Base-by-base conservation (phyloP, 164 flowering plant species). In the Stephania japonica region DNA sequence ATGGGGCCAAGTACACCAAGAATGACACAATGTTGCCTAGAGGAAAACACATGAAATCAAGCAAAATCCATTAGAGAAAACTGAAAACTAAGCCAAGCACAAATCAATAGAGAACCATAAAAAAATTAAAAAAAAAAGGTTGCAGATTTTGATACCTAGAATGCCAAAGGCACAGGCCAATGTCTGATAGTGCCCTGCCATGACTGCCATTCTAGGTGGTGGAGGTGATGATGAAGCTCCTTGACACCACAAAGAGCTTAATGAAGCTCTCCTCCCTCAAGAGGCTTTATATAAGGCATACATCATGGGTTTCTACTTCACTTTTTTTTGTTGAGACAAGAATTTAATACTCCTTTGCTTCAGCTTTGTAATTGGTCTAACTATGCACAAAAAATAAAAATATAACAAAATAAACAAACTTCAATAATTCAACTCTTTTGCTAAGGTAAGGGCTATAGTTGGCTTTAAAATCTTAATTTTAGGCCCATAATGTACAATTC, bases 1-100 rank as follows among this genome's bases (percentile, higher is more conserved):
- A n/a, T 75, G 97, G 93, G 18, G 97, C 83, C 74, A 91, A 71
- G 74, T 72, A 91, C 70, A 88, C 89, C 83, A 88, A 74, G 80
- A 89, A 88, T 23, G 93, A 86, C 63, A 89, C 80, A 19, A 87
- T 74, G 66, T 89, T 89, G 42, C 95, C 95, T 88, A 66, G 10
- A 70, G n/a, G 71, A 56, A 68, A 2, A 32, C 38, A 12, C 72
- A 49, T 10, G 66, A 68, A 77, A 67, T 19, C n/a, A 72, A 66
- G 27, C 2, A 21, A 25, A 11, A 18, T 19, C 26, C 42, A n/a
- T 14, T 6, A 72, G 47, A 26, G 67, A 70, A 42, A 66, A n/a
- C 49, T 7, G 16, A 43, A 26, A 1, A 41, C 9, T 25, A 63
- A 5, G 26, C 13, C 7, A 53, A 42, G 59, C 4, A 19, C 59